phyloP scores from a whole-genome alignment of 2,329 filamentous ascomycete genomes.

The Ophiocordyceps australis region DNA sequence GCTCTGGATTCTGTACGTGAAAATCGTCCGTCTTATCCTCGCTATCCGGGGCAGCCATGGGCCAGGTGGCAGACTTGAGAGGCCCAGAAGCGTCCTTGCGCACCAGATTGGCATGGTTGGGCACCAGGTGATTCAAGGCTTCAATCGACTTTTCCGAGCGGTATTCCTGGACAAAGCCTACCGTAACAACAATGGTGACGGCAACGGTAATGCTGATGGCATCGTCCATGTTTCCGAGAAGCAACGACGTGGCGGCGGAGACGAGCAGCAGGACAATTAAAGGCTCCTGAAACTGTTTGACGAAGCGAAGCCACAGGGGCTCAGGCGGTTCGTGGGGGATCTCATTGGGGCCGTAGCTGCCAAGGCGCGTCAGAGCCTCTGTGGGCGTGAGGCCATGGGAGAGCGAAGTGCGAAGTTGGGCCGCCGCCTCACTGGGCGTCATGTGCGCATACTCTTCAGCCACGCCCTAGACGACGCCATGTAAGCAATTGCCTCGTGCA shows the following conservation, averaged over 20 bases:
- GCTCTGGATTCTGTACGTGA: constrained; percentile 39
- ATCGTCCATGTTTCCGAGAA: constrained; percentile 89
- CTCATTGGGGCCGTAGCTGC: constrained; percentile 78
- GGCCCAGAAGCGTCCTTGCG: constrained; percentile 25
- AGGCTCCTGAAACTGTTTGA: constrained; percentile 94
- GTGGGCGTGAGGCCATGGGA: constrained; percentile 61
- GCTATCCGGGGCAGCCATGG: constrained; percentile 21
- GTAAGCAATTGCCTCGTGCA: no score
- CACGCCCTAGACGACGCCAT: constrained; percentile 21
- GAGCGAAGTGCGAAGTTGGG: constrained; percentile 66
- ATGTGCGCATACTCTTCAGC: constrained; percentile 48
- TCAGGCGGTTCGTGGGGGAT: constrained; percentile 87
- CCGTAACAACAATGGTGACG: constrained; percentile 89
- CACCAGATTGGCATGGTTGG: constrained; percentile 90
- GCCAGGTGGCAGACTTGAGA: constrained; percentile 26
- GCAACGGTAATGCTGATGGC: constrained; percentile 89
- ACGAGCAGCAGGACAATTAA: constrained; percentile 81
- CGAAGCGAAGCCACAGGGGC: constrained; percentile 83
- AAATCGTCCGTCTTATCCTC: constrained; percentile 21
- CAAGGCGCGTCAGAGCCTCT: constrained; percentile 64
- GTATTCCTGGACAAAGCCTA: constrained; percentile 95
- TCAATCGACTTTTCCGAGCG: constrained; percentile 94
- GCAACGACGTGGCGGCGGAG: constrained; percentile 71
- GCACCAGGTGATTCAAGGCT: constrained; percentile 81
- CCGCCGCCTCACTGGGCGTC: constrained; percentile 60